phyloP scores from a whole-genome alignment of 2,329 filamentous ascomycete genomes.

The Diaporthe citriasiana region DNA sequence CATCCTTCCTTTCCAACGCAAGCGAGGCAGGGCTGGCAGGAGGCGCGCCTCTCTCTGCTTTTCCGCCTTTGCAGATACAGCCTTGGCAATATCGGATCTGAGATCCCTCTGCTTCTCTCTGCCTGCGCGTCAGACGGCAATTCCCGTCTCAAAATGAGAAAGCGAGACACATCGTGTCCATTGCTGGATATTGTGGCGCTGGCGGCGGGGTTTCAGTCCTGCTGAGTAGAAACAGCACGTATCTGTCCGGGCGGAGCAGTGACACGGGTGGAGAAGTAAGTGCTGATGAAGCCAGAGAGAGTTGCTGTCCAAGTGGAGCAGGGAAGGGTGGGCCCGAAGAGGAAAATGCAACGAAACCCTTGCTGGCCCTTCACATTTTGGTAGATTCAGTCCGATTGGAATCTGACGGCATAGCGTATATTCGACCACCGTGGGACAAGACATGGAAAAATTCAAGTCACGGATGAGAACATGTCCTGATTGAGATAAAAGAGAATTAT shows the following conservation, averaged over 20 bases:
- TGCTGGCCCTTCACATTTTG: no score
- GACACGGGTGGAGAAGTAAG: neutral
- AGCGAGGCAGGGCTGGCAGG: neutral
- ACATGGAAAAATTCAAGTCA: neutral
- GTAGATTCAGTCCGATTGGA: neutral
- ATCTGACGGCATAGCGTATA: neutral
- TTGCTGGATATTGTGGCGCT: conserved; percentile 14
- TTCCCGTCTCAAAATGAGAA: conserved; percentile 1
- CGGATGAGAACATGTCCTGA: neutral
- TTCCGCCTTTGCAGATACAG: neutral
- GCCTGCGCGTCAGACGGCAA: conserved; percentile 17
- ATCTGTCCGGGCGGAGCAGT: neutral
- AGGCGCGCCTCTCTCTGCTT: neutral
- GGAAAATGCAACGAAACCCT: neutral
- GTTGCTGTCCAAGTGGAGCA: neutral
- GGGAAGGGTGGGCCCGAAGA: neutral
- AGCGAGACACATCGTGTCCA: neutral
- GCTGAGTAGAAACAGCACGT: neutral
- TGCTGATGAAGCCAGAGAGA: neutral
- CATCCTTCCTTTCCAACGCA: neutral
- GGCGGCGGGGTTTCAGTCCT: conserved; percentile 18
- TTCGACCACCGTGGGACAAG: neutral
- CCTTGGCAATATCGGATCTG: neutral
- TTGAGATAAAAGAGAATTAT: conserved; percentile 6
- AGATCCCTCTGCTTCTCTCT: neutral